Base-by-base conservation (phyloP, 2,329 filamentous ascomycete species). In the Metarhizium sp. region DNA sequence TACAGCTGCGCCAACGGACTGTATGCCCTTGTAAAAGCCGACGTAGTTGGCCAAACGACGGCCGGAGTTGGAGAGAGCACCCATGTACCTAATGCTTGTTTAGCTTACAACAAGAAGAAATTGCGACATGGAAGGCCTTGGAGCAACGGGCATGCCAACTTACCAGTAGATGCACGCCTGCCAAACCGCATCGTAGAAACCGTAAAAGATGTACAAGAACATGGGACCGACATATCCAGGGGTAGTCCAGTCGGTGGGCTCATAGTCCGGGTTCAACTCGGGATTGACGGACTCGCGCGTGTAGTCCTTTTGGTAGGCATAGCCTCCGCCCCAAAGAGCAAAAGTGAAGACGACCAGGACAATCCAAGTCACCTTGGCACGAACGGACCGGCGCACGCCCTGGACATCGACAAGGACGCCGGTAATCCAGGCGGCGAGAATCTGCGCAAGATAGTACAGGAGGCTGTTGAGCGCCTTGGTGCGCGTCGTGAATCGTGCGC, bases 171-270 rank as follows among this genome's bases (percentile, higher is more conserved):
- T 85, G 64, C 78, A 85, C 0, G 90, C 92, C 75, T 97, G 92
- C 86, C 90, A 96, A 54, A 85, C 82, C 47, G 92, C 90, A 68
- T 96, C 92, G 63, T 86, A 94, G 71, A 94, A 86, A 45, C 90
- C 90, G 68, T 94, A 95, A 71, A 92, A 92, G 64, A 95, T 89
- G 75, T 91, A 95, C 53, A 95, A 73, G 69, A 95, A 90, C 82
- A 95, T 89, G 13, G 88, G 88, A 0, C 87, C 90, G 57, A 86
- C 78, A 67, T 69, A 59, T 54, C 82, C 82, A 32, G 76, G 71
- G 55, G 83, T 77, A 2, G 75, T 78, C 85, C 87, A 94, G 70
- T 94, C 89, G 51, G 72, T 46, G 4, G 55, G 57, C 16, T 57
- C 52, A 60, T 65, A 70, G n/a, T 59, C 55, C 4, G 59, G 30